A percentile compares a stretch with the other conserved stretches of the same genome.
Conservation (phyloP, 1,139 yeast species). For the Petasospora fabianii region DNA sequence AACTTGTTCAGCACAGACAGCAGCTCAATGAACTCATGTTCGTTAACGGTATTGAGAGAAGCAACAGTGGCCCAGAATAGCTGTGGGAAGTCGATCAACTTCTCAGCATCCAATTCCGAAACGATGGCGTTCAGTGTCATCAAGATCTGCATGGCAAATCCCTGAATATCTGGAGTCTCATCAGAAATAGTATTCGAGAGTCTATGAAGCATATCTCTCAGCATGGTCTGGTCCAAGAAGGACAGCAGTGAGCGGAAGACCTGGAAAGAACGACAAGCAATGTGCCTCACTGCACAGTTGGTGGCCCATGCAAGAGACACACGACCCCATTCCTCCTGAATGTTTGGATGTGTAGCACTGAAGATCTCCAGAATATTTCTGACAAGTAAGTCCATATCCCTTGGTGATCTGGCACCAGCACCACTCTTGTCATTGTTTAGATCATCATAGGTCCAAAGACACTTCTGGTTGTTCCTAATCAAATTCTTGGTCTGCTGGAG, state of each 20-base stretch:
- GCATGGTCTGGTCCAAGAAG: constrained; percentile 80
- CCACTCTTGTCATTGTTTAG: constrained; percentile 72
- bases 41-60: constrained; percentile 83
- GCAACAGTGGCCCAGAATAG: constrained; percentile 96
- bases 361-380: constrained; percentile 62
- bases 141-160: constrained; percentile 93
- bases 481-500: constrained; percentile 50
- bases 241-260: constrained; percentile 78
- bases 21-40: constrained; percentile 88
- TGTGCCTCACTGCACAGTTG: constrained; percentile 93
- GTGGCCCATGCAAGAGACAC: constrained; percentile 93
- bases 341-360: constrained; percentile 41
- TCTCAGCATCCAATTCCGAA: constrained; percentile 75
- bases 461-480: constrained; percentile 45
- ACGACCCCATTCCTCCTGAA: constrained; percentile 82
- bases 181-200: constrained; percentile 92
- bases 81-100: constrained; percentile 85
- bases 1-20: constrained; percentile 78
- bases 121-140: constrained; percentile 93
- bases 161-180: constrained; percentile 84
- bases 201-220: constrained; percentile 90
- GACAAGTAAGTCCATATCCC: constrained; percentile 77
- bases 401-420: constrained; percentile 88
- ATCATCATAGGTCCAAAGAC: constrained; percentile 86
- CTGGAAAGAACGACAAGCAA: constrained; percentile 96